Evolutionary conservation across 495 filamentous ascomycete genomes (phyloP).

Genomic region (Ascodesmis nigricans): DNA sequence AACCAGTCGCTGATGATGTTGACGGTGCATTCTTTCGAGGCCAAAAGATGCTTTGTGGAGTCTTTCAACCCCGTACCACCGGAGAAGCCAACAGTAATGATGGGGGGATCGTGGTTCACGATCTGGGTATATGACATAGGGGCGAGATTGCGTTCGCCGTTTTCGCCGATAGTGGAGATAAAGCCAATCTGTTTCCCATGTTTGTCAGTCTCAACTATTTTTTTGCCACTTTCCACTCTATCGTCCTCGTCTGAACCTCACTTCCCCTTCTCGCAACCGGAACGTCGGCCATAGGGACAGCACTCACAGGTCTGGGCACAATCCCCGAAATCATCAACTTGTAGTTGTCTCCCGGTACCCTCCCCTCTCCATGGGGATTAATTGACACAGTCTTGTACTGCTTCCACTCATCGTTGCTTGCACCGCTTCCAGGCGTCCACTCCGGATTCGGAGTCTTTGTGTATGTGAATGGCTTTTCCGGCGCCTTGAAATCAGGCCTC

Average conservation of each 20-base stretch:
- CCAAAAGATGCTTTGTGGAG: conserved; percentile 47
- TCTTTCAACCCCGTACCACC: conserved; percentile 45
- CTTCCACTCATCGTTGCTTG: conserved; percentile 35
- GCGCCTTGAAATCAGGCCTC: conserved; percentile 43
- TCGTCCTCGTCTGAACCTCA: too few species aligned
- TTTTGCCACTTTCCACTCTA: too few species aligned
- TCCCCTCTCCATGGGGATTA: conserved; percentile 53
- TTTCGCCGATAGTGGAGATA: conserved; percentile 27
- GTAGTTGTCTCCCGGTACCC: conserved; percentile 56
- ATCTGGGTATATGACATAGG: conserved; percentile 73
- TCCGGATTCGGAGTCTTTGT: conserved; percentile 50
- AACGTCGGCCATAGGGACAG: neutral
- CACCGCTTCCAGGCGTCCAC: conserved; percentile 63
- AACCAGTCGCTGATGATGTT: conserved; percentile 75
- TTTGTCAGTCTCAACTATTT: neutral
- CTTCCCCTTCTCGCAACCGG: too few species aligned
- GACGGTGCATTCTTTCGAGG: conserved; percentile 54
- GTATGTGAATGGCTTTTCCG: conserved; percentile 35
- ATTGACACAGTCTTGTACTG: conserved; percentile 48
- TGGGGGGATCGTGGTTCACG: conserved; percentile 70
- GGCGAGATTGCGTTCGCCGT: conserved; percentile 46
- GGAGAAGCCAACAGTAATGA: conserved; percentile 63
- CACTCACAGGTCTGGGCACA: conserved; percentile 43
- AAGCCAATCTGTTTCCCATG: conserved; percentile 32
- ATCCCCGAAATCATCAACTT: conserved; percentile 78